Base-by-base conservation (phyloP, 106 monocot species). In the Gastrodia elata region DNA sequence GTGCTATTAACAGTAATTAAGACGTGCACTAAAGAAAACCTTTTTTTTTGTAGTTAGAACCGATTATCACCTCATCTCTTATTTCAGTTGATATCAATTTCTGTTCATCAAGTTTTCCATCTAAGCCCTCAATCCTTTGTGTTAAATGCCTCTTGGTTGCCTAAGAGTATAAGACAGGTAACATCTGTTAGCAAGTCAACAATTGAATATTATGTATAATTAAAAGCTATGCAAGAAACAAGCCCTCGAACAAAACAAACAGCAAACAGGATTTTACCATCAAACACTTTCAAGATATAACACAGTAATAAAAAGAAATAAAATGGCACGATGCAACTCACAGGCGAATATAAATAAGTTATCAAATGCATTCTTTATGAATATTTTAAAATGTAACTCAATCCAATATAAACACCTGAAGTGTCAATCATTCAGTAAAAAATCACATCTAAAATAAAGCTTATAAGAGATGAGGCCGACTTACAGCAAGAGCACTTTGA, bases 401-500 rank as follows among this genome's bases (percentile, higher is more conserved):
- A 39, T 41, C 33, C 0, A n/a, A 4, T 55, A 38, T 36, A 39
- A 37, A 56, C 38, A 20, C 27, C 32, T 61, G 22, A 32, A 14
- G 11, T 32, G 61, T 32, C n/a, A 44, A 44, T 44, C 8, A 30
- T 61, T 61, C 61, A 30, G 27, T 61, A 61, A 11, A 32, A 61
- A 8, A 67, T 20, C 9, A 34, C 32, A 0, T 18, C 10, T 32
- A 22, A 71, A 71, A n/a, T 9, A 38, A 67, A 36, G 5, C n/a
- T 67, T 9, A 27, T 34, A 37, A 57, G 43, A 40, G 5, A 43
- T 11, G 38, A 7, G n/a, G n/a, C n/a, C n/a, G n/a, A 84, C 90
- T 82, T 84, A 97, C 97, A 72, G 90, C 83, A 83, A 92, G 90
- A 68, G 90, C 84, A 82, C 78, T 76, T 73, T 88, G 86, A n/a